A percentile compares a stretch with the other conserved stretches of the same genome.
Conservation (phyloP, 306 rosid genomes). For the Pueraria montana region DNA sequence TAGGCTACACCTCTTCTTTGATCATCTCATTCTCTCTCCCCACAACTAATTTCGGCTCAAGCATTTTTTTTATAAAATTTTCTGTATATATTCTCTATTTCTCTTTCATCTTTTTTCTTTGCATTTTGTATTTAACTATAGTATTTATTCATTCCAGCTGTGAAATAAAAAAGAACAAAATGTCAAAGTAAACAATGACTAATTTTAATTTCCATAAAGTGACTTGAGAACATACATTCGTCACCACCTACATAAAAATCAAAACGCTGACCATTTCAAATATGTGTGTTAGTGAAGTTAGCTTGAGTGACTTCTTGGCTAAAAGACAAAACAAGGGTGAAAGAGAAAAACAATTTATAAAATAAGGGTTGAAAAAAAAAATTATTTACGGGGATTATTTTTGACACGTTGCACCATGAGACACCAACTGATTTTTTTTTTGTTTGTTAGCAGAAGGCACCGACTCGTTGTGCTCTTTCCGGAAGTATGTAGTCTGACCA, state of each 20-base stretch:
- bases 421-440: too few relatives aligned
- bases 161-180: background rate
- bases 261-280: background rate
- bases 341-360: too few relatives aligned
- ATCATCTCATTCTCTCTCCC: background rate
- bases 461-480: too few relatives aligned
- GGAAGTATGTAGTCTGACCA: too few relatives aligned
- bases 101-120: background rate
- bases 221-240: background rate
- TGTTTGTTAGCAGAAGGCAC: too few relatives aligned
- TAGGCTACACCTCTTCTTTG: conserved; percentile 6
- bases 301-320: too few relatives aligned
- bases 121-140: background rate
- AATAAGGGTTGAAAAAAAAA: too few relatives aligned
- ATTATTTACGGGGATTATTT: too few relatives aligned
- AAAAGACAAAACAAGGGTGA: too few relatives aligned
- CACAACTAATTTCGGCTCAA: background rate
- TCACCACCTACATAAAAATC: background rate
- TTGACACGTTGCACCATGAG: too few relatives aligned
- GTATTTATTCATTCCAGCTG: conserved; percentile 12
- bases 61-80: background rate
- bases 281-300: background rate
- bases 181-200: conserved; percentile 2
- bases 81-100: background rate
- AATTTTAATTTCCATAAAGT: background rate